These are phyloP conservation scores for Omphalotus olearius DNA, from an alignment of 1,284 basidiomycete genomes.

Conservation along the genomic window DNA sequence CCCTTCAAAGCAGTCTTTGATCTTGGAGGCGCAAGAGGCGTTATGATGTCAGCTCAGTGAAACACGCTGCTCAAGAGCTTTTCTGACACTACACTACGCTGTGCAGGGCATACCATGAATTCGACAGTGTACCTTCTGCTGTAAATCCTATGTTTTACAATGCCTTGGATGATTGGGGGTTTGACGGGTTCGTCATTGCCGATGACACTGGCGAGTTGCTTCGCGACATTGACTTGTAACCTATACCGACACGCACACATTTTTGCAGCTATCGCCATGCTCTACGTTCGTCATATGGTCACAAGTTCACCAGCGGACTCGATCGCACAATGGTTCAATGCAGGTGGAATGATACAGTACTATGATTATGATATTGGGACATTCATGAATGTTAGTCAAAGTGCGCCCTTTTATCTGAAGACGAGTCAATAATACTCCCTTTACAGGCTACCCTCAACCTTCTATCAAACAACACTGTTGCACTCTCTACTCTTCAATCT, in stretches of 20 bases:
- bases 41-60: constrained; percentile 23
- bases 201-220: constrained; percentile 21
- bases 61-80: neutral
- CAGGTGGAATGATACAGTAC: constrained; percentile 25
- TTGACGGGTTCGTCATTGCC: constrained; percentile 24
- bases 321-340: constrained; percentile 28
- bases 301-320: constrained; percentile 20
- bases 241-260: neutral
- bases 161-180: constrained; percentile 23
- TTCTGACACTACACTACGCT: neutral
- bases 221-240: neutral
- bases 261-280: constrained; percentile 17
- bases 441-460: constrained; percentile 7
- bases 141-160: constrained; percentile 24
- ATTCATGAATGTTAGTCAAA: constrained; percentile 19
- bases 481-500: constrained; percentile 14
- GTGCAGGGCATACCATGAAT: constrained; percentile 24
- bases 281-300: constrained; percentile 20
- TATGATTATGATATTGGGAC: constrained; percentile 23
- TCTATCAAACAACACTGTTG: neutral
- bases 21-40: constrained; percentile 24
- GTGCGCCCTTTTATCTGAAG: neutral
- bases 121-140: constrained; percentile 23
- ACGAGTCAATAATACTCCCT: neutral
- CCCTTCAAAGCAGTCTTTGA: constrained; percentile 26